phyloP scores from a whole-genome alignment of 805 yeast species.

The Spathaspora girioi region DNA sequence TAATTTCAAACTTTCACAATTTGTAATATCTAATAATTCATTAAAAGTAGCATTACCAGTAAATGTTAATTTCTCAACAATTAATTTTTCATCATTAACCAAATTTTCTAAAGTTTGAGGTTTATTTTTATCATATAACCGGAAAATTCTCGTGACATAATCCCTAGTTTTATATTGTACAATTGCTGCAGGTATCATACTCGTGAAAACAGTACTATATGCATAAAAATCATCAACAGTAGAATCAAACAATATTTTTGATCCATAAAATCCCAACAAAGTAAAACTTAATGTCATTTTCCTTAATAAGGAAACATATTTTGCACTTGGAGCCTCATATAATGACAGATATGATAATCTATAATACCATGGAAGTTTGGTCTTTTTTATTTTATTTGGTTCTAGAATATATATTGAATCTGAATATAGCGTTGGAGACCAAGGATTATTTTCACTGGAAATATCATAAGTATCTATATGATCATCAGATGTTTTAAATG shows the following conservation, averaged over 20 bases:
- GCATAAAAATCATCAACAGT: slow-evolving; percentile 50
- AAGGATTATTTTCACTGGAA: slow-evolving; percentile 39
- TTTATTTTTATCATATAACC: slow-evolving; percentile 60
- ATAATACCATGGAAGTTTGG: slow-evolving; percentile 47
- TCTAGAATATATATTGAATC: slow-evolving; percentile 42
- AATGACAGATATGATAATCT: slow-evolving; percentile 59
- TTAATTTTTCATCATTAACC: slow-evolving; percentile 56
- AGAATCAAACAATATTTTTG: slow-evolving; percentile 55
- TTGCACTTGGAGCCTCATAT: slow-evolving; percentile 60
- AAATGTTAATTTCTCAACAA: slow-evolving; percentile 63
- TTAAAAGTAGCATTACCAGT: slow-evolving; percentile 67
- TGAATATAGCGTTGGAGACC: slow-evolving; percentile 43
- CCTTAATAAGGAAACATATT: slow-evolving; percentile 60
- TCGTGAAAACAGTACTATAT: slow-evolving; percentile 36
- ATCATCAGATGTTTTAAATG: slow-evolving; percentile 25
- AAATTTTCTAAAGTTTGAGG: slow-evolving; percentile 66
- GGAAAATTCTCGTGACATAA: slow-evolving; percentile 67
- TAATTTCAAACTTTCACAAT: slow-evolving; percentile 34
- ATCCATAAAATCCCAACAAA: slow-evolving; percentile 56
- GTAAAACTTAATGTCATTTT: slow-evolving; percentile 61
- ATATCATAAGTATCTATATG: slow-evolving; percentile 41
- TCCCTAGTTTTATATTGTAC: slow-evolving; percentile 54
- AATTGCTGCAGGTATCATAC: slow-evolving; percentile 55
- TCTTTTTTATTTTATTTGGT: slow-evolving; percentile 37
- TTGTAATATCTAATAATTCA: slow-evolving; percentile 49